Base-by-base conservation (phyloP, 768 basidiomycete genomes). In the Phlegmacium glaucopus region DNA sequence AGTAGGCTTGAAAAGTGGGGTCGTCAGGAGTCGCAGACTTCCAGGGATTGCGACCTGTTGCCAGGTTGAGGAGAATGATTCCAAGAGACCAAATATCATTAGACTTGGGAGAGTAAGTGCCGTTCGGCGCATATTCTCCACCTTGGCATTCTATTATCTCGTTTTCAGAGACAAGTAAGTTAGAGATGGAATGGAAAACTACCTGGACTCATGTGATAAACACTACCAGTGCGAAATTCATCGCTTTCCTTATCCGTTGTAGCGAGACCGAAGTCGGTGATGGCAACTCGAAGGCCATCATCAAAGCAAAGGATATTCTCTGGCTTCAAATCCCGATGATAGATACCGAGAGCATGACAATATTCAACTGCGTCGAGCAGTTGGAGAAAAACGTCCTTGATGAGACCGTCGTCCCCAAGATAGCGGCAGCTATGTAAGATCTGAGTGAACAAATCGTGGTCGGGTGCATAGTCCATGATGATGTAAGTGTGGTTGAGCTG, bases 1-100 rank as follows among this genome's bases (percentile, higher is more conserved):
- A 77, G 66, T 90, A 99, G 1, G 91, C 91, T 62, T 88, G 83
- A 78, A 97, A 99, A 2, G 93, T 96, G 52, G 89, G 87, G 67
- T 98, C 95, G 43, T 82, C 75, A 1, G 74, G 65, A 15, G 84
- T 85, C n/a, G 95, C 94, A 15, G 92, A 92, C 68, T 90, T 90
- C 95, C 95, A 99, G 10, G 95, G 95, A 61, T 98, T 97, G 47
- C 95, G 85, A n/a, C 94, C 93, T 34, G 92, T 96, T 39, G 90
- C 86, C 42, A 99, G 82, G 65, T 99, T 99, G 63, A 98, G 85
- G 27, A 99, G 86, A 55, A 99, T 92, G 59, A 99, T 91, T 40
- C 94, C 95, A 45, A 98, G 74, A 11, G 94, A 94, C 95, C 95
- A 99, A 55, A 97, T 80, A 68, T 99, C 95, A 68, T 96, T 96